Conservation (phyloP, 345 rosid species). For the Ricinus communis region DNA sequence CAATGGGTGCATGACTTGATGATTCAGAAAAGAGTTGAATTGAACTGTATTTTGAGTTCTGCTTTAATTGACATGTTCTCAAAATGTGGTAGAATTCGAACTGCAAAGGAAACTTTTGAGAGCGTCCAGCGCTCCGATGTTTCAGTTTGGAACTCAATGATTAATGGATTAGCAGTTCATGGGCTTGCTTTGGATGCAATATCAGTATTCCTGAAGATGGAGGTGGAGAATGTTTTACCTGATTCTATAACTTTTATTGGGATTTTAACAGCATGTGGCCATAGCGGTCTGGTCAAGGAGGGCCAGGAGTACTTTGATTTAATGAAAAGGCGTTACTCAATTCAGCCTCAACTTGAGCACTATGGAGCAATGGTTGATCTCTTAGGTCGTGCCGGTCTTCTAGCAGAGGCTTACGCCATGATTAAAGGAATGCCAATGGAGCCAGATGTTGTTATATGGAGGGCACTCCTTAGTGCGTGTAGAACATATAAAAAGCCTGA, state of each 20-base stretch:
- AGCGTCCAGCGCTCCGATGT: slow-evolving; percentile 41
- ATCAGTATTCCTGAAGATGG: slow-evolving; percentile 53
- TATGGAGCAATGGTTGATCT: slow-evolving; percentile 84
- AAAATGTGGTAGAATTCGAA: slow-evolving; percentile 64
- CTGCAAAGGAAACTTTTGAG: slow-evolving; percentile 58
- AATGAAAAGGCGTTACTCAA: slow-evolving; percentile 42
- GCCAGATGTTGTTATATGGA: slow-evolving; percentile 83
- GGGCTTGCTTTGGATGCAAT: slow-evolving; percentile 65
- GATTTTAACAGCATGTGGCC: slow-evolving; percentile 67
- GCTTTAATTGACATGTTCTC: slow-evolving; percentile 77
- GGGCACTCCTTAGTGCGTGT: slow-evolving; percentile 79
- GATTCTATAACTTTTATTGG: slow-evolving; percentile 68
- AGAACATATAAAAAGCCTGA: slow-evolving; percentile 48
- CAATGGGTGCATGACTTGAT: slow-evolving; percentile 64
- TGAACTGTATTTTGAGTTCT: slow-evolving; percentile 54
- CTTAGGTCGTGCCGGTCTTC: slow-evolving; percentile 62
- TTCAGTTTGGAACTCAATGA: slow-evolving; percentile 79
- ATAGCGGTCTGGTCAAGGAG: slow-evolving; percentile 65
- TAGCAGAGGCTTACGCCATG: slow-evolving; percentile 67
- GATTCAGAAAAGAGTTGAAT: slow-evolving; percentile 39
- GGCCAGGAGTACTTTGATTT: slow-evolving; percentile 55
- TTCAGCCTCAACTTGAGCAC: slow-evolving; percentile 69
- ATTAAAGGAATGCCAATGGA: slow-evolving; percentile 60
- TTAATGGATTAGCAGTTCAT: slow-evolving; percentile 71
- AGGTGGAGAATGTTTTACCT: slow-evolving; percentile 49